phyloP scores from a whole-genome alignment of 345 rosid species.

The Eucalyptus viminalis region DNA sequence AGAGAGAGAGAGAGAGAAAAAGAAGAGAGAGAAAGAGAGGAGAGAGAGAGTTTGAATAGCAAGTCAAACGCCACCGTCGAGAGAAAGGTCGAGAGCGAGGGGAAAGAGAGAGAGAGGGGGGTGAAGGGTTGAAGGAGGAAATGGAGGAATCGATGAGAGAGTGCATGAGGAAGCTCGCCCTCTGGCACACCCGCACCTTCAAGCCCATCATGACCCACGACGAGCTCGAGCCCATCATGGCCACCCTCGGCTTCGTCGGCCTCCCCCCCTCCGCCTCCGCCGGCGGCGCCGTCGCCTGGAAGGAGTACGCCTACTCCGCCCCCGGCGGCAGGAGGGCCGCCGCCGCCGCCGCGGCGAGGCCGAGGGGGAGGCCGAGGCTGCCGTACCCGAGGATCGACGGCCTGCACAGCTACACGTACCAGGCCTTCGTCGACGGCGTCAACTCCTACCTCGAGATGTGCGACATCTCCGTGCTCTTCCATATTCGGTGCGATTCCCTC shows the following conservation, averaged over 20 bases:
- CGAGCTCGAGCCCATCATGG: slow-evolving; percentile 43
- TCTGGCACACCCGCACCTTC: slow-evolving; percentile 49
- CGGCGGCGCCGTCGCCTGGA: slow-evolving; percentile 4
- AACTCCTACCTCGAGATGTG: slow-evolving; percentile 32
- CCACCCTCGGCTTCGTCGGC: slow-evolving; percentile 37
- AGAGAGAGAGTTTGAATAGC: background rate
- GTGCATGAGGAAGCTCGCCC: slow-evolving; percentile 38
- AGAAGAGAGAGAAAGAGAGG: background rate
- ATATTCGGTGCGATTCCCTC: slow-evolving; percentile 16
- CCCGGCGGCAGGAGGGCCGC: background rate
- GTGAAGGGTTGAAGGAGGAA: background rate
- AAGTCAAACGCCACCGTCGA: background rate
- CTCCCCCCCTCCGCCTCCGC: slow-evolving; percentile 6
- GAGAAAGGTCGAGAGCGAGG: background rate
- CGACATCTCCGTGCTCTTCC: slow-evolving; percentile 39
- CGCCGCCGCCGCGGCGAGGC: background rate
- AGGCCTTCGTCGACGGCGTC: slow-evolving; percentile 47
- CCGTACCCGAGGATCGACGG: slow-evolving; percentile 56
- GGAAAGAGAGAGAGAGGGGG: background rate
- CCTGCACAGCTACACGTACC: slow-evolving; percentile 35
- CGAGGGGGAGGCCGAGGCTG: slow-evolving; percentile 15
- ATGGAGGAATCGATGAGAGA: slow-evolving; percentile 32
- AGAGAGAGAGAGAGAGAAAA: background rate
- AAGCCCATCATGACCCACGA: slow-evolving; percentile 44
- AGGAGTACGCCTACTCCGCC: slow-evolving; percentile 26